Base-by-base conservation (phyloP, 257 asterid species). In the Leptodermis oblonga region DNA sequence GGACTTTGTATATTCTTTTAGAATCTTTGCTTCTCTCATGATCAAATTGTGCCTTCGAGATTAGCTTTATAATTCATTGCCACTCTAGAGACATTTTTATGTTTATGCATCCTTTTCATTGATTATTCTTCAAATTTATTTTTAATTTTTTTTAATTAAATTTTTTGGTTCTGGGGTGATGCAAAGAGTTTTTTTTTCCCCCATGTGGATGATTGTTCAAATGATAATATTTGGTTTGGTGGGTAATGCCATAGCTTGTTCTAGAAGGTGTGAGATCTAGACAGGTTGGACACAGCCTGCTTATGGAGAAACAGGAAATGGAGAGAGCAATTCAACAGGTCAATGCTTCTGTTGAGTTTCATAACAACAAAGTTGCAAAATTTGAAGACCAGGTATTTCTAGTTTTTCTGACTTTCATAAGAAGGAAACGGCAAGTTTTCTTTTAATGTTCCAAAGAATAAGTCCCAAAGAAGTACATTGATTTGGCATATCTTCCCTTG, bases 381-480 rank as follows among this genome's bases (percentile, higher is more conserved):
- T 83, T 94, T 66, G 96, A 89, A 70, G 98, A 94, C 79, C 99
- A 91, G 92, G 99, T 89, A 83, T 64, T 55, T 34, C 37, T 34
- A 34, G 61, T 65, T 68, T 42, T 68, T 62, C 65, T 60, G 0
- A 22, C 18, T 39, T 55, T 70, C 70, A n/a, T 20, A 31, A 25
- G 56, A 65, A 73, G 79, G 66, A 68, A 34, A 46, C 15, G 31
- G 33, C 36, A 13, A 45, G 15, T 69, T 37, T 3, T 49, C 59
- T 12, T 15, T 17, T 1, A 6, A 4, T 22, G 12, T 39, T 18
- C 42, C 22, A 46, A 1, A 30, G 42, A 14, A 65, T 33, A 23
- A 18, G 58, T 48, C 7, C 55, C 20, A 54, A 1, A 30, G 42
- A 52, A 15, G 43, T 1, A 28, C 36, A 28, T 37, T 58, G 20